Base-by-base conservation (phyloP, 1,284 basidiomycete species). In the Sporisorium graminicola region DNA sequence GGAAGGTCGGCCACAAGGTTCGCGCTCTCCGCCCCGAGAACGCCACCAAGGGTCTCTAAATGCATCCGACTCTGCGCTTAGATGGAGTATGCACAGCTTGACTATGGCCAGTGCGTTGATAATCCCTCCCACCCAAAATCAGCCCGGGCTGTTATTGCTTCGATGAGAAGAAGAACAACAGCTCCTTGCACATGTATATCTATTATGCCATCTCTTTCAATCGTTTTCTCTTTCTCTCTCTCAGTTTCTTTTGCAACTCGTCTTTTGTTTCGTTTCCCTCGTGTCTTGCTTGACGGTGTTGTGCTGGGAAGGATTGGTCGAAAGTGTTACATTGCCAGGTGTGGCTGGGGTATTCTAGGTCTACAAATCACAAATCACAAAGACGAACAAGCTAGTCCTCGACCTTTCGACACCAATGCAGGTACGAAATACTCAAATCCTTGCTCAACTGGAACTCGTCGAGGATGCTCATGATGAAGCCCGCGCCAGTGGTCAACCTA, bases 1-100 rank as follows among this genome's bases (percentile, higher is more conserved):
- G 96, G 82, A 79, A 79, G 71, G 82, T 83, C 58, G 82, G 82
- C 51, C 80, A 83, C 68, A 79, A 77, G 61, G 83, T 85, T 29
- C 81, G 83, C 44, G 67, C 65, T 52, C 78, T 85, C 52, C 83
- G 83, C 49, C 83, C 83, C 52, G 80, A 83, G 69, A 74, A 66
- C 57, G 74, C 74, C 58, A 64, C 68, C 58, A 76, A 76, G 65
- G 74, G 68, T 62, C 68, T 76, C 55, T 76, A 68, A 75, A 20
- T n/a, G n/a, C n/a, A n/a, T n/a, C n/a, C n/a, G n/a, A n/a, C n/a
- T n/a, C n/a, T n/a, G n/a, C n/a, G n/a, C n/a, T n/a, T n/a, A n/a
- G n/a, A n/a, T 12, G 37, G 37, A 5, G 16, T 37, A 10, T 37
- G 35, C 3, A 37, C 13, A 37, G 35, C 35, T 37, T 27, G 22